Evolutionary conservation across 2,329 filamentous ascomycete genomes (phyloP).

Genomic region (Phaeophleospora eucalypticola): DNA sequence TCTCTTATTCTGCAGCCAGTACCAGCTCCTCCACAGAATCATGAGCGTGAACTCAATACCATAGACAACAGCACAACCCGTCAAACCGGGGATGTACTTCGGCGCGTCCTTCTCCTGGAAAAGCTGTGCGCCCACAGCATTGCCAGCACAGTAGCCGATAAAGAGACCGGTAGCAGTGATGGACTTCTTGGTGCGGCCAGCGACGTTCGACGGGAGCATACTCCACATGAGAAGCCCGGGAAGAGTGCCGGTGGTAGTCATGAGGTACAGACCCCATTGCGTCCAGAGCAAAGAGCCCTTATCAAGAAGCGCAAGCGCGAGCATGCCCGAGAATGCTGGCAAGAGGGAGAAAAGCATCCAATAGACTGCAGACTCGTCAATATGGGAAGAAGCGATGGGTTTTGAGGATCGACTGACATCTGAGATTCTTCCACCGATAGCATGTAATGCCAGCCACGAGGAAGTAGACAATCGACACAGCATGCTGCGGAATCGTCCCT

Average conservation of each 20-base stretch:
- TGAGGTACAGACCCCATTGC: conserved; percentile 7
- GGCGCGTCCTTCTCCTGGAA: conserved; percentile 42
- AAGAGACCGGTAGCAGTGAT: conserved; percentile 42
- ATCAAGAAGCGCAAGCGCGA: conserved; percentile 5
- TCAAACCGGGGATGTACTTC: conserved; percentile 40
- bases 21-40: conserved; percentile 7
- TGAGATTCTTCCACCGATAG: conserved; percentile 6
- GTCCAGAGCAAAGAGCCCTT: conserved; percentile 2
- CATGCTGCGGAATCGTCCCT: conserved; percentile 6
- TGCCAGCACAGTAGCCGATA: conserved; percentile 43
- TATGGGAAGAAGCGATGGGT: background rate
- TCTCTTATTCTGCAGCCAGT: conserved; percentile 7
- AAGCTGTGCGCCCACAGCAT: conserved; percentile 44
- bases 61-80: conserved; percentile 32
- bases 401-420: background rate
- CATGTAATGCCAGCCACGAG: conserved; percentile 5
- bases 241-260: conserved; percentile 8
- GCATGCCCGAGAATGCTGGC: conserved; percentile 9
- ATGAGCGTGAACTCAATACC: conserved; percentile 5
- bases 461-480: conserved; percentile 6
- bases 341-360: conserved; percentile 9
- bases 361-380: background rate
- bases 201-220: conserved; percentile 38
- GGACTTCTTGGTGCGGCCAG: conserved; percentile 44
- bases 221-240: conserved; percentile 11